A percentile compares a stretch with the other conserved stretches of the same genome.
Evolutionary conservation across 139 green algal genomes (phyloP).

Genomic region (Tetraselmis chui): DNA sequence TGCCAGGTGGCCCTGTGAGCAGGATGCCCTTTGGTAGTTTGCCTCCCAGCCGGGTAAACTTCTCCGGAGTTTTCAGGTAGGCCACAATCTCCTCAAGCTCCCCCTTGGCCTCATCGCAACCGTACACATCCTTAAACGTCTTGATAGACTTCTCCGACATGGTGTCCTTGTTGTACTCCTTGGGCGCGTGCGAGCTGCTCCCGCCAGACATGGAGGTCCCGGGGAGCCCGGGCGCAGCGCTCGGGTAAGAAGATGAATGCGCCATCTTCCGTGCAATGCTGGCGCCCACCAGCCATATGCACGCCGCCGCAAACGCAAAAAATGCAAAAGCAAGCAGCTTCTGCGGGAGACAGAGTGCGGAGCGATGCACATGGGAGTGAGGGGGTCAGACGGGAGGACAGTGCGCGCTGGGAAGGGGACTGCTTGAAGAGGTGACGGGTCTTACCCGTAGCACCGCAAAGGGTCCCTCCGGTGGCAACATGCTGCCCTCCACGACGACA

Average conservation of each 20-base stretch:
- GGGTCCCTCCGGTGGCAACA: too few relatives aligned
- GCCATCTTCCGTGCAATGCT: not conserved
- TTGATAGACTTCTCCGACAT: slow-evolving; percentile 48
- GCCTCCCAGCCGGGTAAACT: slow-evolving; percentile 83
- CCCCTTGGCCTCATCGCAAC: slow-evolving; percentile 87
- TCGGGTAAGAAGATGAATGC: not conserved
- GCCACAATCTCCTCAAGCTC: slow-evolving; percentile 93
- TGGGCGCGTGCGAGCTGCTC: slow-evolving; percentile 42
- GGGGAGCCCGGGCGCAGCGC: not conserved
- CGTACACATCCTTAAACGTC: slow-evolving; percentile 69
- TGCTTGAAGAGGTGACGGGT: too few relatives aligned
- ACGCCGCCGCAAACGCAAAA: slow-evolving; percentile 20
- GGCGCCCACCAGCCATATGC: slow-evolving; percentile 39
- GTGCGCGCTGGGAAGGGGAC: too few relatives aligned
- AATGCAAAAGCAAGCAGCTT: not conserved
- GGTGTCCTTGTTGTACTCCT: slow-evolving; percentile 66
- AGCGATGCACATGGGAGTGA: not conserved
- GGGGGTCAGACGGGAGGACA: too few relatives aligned
- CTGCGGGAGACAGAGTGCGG: not conserved
- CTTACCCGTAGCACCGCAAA: too few relatives aligned
- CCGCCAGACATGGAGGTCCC: not conserved
- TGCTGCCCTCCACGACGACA: slow-evolving; percentile 34
- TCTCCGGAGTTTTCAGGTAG: slow-evolving; percentile 79
- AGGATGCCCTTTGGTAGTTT: slow-evolving; percentile 86
- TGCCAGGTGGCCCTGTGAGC: slow-evolving; percentile 78